Evolutionary conservation across 1,139 yeast genomes (phyloP), one percentile per base, ranked within the genome.

Genomic region (Debaryomyces robertsiae): DNA sequence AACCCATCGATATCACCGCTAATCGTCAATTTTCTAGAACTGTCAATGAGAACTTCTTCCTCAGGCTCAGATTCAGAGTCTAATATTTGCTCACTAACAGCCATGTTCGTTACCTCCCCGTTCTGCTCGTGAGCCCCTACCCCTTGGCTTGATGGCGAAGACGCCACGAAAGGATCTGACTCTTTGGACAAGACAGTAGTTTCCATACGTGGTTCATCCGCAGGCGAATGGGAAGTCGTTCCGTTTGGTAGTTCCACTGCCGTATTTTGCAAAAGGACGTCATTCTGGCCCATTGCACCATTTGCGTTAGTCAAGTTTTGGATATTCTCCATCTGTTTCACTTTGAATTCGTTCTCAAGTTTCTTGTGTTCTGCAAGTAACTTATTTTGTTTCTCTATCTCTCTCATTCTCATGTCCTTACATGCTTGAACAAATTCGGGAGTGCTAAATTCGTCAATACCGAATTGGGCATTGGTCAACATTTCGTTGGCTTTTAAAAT

Each of bases 381-480:
- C 41, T 73, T 63, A 33, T 67, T 65, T 46, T 80, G 82, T 49
- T 82, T 76, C 32, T 65, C 63, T 32, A 73, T 55, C 56, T 91
- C 97, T 46, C 98, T 75, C 40, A 68, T 73, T 42, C 86, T 77
- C 58, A 91, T 72, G 25, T 80, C 85, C 48, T 77, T 82, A 67
- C 98, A 93, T 38, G 91, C 88, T 42, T 76, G 76, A 32, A 84
- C 60, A 47, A 93, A 84, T 40, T 81, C 88, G 1, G 90, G 82
- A 14, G 79, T 75, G 35, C 84, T 80, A 51, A 91, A 82, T 47
- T 94, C 99, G 54, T 94, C 98, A 40, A 93, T 77, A 9, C 94
- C 95, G 58, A 94, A 95, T 61, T 90, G 96, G 0, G 96, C 96
- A 65, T 93, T 91, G 7, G 98, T 95, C 57, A 81, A 77, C 98